Evolutionary conservation across 495 filamentous ascomycete species (phyloP), one percentile per base, ranked within the genome.

Genomic region (Tuber magnatum): DNA sequence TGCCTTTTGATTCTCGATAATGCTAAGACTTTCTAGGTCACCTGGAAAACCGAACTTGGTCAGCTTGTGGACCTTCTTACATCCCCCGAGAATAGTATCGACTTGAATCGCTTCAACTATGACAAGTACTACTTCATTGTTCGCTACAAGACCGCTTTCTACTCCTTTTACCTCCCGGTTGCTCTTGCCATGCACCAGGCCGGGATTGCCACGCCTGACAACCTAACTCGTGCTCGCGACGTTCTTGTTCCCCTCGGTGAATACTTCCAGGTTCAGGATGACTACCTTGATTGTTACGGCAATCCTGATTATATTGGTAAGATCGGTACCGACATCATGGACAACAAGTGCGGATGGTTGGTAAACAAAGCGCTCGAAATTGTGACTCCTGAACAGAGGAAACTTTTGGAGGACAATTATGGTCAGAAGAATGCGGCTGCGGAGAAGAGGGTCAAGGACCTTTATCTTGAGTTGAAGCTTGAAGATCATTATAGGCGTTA

Each of bases 301-400:
- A 90, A 94, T 80, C 94, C 95, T 39, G 89, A 92, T 78, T 86
- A 89, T 80, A 95, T 99, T 81, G 95, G 95, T 82, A 99, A 99
- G 89, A 96, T 99, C 78, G 95, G 95, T 73, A 99, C 96, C 76
- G 95, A 99, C 82, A 99, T 99, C 83, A 89, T 93, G 86, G 95
- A 99, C 84, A 99, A 99, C 89, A 99, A 99, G 87, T 99, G 95
- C 87, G 94, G 92, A 10, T 99, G 95, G 95, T 84, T 98, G 35
- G 88, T 99, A 82, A 98, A 98, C 87, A 91, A 97, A 84, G 96
- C 96, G 68, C 87, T 98, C 68, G 85, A 89, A 82, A 87, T 90
- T 70, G 91, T 90, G 74, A 92, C 86, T 3, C 88, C 92, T 18
- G 91, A 93, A 84, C 96, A 98, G 88, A 90, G 93, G 80, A 86